Base-by-base conservation (phyloP, 78 protist species). In the Chrysochromulina tobinii region DNA sequence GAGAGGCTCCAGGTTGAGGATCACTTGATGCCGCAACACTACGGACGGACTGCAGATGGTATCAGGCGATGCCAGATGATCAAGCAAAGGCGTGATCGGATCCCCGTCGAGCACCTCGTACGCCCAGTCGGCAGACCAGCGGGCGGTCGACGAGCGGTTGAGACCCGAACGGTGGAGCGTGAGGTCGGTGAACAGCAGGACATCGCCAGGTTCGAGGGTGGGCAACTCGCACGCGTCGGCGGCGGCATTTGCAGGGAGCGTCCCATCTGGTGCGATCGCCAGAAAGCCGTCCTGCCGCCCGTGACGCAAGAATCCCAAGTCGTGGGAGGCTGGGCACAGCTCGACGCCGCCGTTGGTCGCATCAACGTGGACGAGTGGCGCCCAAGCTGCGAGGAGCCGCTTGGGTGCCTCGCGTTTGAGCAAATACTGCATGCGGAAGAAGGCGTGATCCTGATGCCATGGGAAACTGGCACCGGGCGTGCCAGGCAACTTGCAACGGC, bases 71-170 rank as follows among this genome's bases (percentile, higher is more conserved):
- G 38, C 38, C 38, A 38, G 38, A 38, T 38, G 38, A 38, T 38
- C 38, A 38, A 38, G 38, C 38, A 38, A 38, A 38, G 38, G 38
- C 38, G 38, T 38, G 38, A 38, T 38, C 38, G 38, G 38, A 38
- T 38, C 38, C 38, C 38, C 38, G 38, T 38, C 38, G 38, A 38
- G 12, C 58, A 75, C 4, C 83, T 75, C 83, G 11, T 17, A 75
- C 25, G 83, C 83, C 83, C 83, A 75, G 25, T 75, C 83, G 57
- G 83, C 83, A 18, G 83, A 75, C 83, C 83, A 75, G 83, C 83
- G 83, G 3, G 11, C 83, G 58, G 27, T 38, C 9, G 51, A 12
- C 11, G n/a, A 0, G 23, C 4, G 14, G 57, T 50, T 75, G 25
- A 14, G 15, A n/a, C 83, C 83, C 23, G 83, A 75, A 1, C 83